Evolutionary conservation across 257 asterid genomes (phyloP), one percentile per base, ranked within the genome.

Genomic region (Galeopsis tetrahit): DNA sequence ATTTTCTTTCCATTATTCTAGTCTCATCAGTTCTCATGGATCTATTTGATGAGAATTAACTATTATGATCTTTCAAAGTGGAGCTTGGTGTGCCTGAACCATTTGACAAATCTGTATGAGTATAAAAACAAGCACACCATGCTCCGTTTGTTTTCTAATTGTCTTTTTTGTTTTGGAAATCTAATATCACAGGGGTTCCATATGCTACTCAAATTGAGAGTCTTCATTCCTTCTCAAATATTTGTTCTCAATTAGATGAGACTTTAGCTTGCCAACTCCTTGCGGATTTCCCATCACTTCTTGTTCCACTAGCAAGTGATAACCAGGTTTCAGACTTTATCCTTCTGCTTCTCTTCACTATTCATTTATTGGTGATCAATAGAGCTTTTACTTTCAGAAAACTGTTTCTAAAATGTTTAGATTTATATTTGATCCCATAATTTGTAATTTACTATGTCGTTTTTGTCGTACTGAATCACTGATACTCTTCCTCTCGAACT

Each of bases 261-360:
- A 78, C 80, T 74, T 77, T 77, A 55, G 75, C 85, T 42, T 69
- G 67, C 49, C 80, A 88, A 76, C 80, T 91, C 69, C 80, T 88
- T 32, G 72, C 79, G 32, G 84, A 86, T 66, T 90, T 90, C 75
- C 93, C 97, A 66, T 80, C 89, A 31, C 57, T 88, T 75, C 93
- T 95, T 53, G 93, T 95, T 44, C 92, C 95, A 7, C 78, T 95
- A 59, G 82, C 98, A 17, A 87, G 92, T 81, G 92, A 85, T 70
- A 73, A 79, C 73, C 89, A 91, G 99, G 99, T 90, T 81, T 72
- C 72, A 13, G 57, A 65, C 65, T 55, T 73, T 53, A 46, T 42
- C 43, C 31, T 63, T 14, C 33, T 2, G 13, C 21, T 32, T 53
- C 14, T 69, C 38, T 49, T 43, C 55, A 28, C 57, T 62, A 15